Conservation (phyloP, 2,329 filamentous ascomycete genomes). For the Lecanicillium sp. region DNA sequence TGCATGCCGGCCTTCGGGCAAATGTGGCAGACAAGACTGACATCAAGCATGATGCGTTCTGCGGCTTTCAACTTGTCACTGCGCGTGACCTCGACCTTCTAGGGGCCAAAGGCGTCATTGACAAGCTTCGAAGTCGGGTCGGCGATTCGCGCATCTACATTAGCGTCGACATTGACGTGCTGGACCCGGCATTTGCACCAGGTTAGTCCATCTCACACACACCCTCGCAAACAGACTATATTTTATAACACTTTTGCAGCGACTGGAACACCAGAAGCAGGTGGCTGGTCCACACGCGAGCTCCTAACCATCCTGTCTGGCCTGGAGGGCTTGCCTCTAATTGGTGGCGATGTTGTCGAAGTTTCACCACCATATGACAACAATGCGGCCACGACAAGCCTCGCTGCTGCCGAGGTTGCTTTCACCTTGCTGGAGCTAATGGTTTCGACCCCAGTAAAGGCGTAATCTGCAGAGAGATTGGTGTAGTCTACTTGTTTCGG, state of each 20-base stretch:
- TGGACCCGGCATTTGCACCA: conserved; percentile 49
- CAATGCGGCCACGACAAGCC: conserved; percentile 64
- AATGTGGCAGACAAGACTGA: conserved; percentile 43
- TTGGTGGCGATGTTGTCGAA: conserved; percentile 80
- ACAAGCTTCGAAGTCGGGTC: conserved; percentile 58
- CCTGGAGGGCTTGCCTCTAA: conserved; percentile 68
- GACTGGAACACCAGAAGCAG: conserved; percentile 76
- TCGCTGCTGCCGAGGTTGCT: conserved; percentile 72
- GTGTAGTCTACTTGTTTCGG: no score
- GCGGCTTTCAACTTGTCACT: conserved; percentile 15
- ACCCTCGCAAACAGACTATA: not conserved
- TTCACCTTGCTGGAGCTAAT: conserved; percentile 58
- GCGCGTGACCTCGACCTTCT: conserved; percentile 64
- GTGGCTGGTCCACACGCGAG: conserved; percentile 79
- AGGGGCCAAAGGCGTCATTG: conserved; percentile 57
- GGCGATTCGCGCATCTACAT: conserved; percentile 69
- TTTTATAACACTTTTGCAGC: conserved; percentile 30
- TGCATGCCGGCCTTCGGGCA: conserved; percentile 74
- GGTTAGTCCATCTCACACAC: no score
- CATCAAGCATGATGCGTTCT: conserved; percentile 14
- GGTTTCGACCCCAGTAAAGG: conserved; percentile 12
- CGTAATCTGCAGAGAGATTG: not conserved
- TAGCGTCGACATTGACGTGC: conserved; percentile 67
- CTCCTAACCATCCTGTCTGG: conserved; percentile 70
- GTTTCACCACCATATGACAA: conserved; percentile 78